Evolutionary conservation across 1,139 yeast species (phyloP), one percentile per base, ranked within the genome.

Genomic region (Candida albicans): DNA sequence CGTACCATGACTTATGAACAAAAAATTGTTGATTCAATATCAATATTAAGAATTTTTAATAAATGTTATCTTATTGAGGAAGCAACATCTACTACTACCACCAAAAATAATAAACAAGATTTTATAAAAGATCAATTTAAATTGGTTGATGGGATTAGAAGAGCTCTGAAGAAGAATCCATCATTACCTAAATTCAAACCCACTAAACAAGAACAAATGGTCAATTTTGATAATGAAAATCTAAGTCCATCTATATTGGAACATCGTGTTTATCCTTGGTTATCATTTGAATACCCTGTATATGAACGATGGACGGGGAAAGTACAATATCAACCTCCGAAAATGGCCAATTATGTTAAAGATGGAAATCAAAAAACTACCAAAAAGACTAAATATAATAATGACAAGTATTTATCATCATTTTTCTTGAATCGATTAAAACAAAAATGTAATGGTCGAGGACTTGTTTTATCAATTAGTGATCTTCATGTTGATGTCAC

Each of bases 271-370:
- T 75, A 73, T 52, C 79, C 78, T 15, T 77, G 79, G 75, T 47
- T 77, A 35, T 64, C 71, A 9, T 57, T 67, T 41, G 65, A 68
- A 37, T 54, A 64, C 33, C 82, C 82, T 3, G 53, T 64, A 5
- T 77, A 64, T 53, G 73, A 67, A 46, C 61, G 79, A 52, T 75
- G 77, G 77, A 68, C 70, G 6, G 80, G 80, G 10, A 68, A 66
- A 15, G 55, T 55, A 10, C 56, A 59, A 22, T 48, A 60, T 29
- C 63, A 67, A 7, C 73, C 74, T 7, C 81, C 80, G 13, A 49
- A 61, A 32, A 62, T 69, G 65, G 49, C 59, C 3, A 54, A 57
- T 12, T 60, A 48, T 46, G 46, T 58, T 13, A 39, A 43, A 3
- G 47, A 56, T 30, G 52, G 37, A 12, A 48, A 43, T 14, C 52